phyloP scores from a whole-genome alignment of 768 basidiomycete genomes.

The Suillus alpinus region DNA sequence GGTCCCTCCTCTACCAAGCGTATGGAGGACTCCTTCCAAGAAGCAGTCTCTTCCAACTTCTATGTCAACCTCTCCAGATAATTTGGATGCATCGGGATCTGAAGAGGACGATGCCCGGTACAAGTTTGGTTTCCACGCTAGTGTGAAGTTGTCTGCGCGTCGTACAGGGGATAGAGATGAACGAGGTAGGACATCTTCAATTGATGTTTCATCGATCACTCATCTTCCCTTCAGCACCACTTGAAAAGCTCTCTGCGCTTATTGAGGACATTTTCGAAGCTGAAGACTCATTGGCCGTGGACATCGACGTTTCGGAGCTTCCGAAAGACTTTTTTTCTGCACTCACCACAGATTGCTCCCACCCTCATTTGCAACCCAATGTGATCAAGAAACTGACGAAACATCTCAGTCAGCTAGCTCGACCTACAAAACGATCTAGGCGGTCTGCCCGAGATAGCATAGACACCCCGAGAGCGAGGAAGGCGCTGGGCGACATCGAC shows the following conservation, averaged over 20 bases:
- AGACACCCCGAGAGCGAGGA: slow-evolving; percentile 49
- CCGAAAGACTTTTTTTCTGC: slow-evolving; percentile 63
- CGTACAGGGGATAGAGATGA: slow-evolving; percentile 77
- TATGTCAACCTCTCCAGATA: slow-evolving; percentile 52
- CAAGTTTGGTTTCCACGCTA: slow-evolving; percentile 27
- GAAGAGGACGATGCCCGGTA: slow-evolving; percentile 36
- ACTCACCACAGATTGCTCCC: slow-evolving; percentile 52
- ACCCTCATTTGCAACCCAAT: slow-evolving; percentile 57
- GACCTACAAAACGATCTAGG: slow-evolving; percentile 68
- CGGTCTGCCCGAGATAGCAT: slow-evolving; percentile 36
- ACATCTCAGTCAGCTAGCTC: slow-evolving; percentile 62
- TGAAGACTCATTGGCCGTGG: slow-evolving; percentile 66
- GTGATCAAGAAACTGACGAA: slow-evolving; percentile 69
- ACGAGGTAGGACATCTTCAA: slow-evolving; percentile 45
- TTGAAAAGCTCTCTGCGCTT: slow-evolving; percentile 73
- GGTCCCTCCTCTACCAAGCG: slow-evolving; percentile 26
- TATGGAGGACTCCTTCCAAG: slow-evolving; percentile 27
- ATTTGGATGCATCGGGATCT: slow-evolving; percentile 28
- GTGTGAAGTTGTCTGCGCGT: slow-evolving; percentile 48
- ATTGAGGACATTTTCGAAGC: slow-evolving; percentile 86
- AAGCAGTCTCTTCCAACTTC: slow-evolving; percentile 26
- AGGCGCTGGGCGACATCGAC: slow-evolving; percentile 68
- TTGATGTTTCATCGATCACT: slow-evolving; percentile 3
- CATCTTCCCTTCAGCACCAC: slow-evolving; percentile 41
- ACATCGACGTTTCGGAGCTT: slow-evolving; percentile 49